These are phyloP conservation scores for Sextonia rubra DNA, from an alignment of 164 flowering plant species.

Conservation along the genomic window DNA sequence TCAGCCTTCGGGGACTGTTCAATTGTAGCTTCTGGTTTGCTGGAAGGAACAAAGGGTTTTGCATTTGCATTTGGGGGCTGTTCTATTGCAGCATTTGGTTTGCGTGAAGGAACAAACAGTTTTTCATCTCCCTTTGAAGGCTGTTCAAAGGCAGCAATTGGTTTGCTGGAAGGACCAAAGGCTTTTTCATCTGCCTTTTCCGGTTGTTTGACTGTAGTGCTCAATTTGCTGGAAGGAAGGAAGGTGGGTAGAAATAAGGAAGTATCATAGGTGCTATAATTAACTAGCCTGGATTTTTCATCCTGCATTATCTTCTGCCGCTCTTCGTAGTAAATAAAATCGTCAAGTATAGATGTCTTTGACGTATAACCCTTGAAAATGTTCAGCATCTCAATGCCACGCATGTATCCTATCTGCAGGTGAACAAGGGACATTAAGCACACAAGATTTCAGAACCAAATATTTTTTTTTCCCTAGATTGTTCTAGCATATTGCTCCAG, in stretches of 20 bases:
- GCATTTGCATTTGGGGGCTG: constrained; percentile 16
- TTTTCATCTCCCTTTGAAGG: constrained; percentile 18
- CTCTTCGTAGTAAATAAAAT: constrained; percentile 61
- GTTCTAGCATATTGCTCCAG: not conserved
- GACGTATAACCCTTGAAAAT: constrained; percentile 48
- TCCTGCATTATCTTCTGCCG: constrained; percentile 63
- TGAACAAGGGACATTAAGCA: not conserved
- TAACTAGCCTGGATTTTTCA: constrained; percentile 42
- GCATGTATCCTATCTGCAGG: constrained; percentile 53
- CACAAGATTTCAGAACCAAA: not conserved
- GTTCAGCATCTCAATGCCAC: constrained; percentile 71
- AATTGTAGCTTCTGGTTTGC: not conserved
- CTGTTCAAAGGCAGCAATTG: not conserved
- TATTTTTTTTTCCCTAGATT: not conserved
- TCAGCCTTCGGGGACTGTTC: constrained; percentile 11
- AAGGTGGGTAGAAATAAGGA: constrained; percentile 24
- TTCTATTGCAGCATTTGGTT: not conserved
- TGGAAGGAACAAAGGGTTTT: constrained; percentile 3
- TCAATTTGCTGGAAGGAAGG: not conserved
- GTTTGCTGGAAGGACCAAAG: not conserved
- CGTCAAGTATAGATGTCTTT: constrained; percentile 66
- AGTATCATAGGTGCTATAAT: constrained; percentile 32
- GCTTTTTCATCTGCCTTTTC: constrained; percentile 17
- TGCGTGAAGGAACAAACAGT: not conserved
- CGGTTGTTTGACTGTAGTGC: not conserved